phyloP scores from a whole-genome alignment of 1,284 basidiomycete genomes.

The Coriolopsis trogii region DNA sequence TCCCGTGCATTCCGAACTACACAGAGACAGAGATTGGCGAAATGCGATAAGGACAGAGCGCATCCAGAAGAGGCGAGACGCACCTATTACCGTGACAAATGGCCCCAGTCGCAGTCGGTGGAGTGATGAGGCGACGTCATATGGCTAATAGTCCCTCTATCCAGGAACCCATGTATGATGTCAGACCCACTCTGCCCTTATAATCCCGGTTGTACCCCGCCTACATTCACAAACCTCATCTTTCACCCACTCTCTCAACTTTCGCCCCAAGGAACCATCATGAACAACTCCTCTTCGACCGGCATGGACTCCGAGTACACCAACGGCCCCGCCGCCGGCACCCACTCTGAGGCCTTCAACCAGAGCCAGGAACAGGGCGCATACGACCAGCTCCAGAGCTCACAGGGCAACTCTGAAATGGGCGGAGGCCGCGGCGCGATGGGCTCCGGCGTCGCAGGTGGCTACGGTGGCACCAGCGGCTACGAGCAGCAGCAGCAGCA shows the following conservation, averaged over 20 bases:
- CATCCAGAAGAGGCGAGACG: too few relatives aligned
- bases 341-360: conserved; percentile 18
- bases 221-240: neutral
- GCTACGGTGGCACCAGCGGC: conserved; percentile 11
- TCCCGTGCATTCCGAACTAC: too few relatives aligned
- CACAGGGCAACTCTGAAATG: conserved; percentile 14
- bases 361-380: conserved; percentile 16
- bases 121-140: too few relatives aligned
- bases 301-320: conserved; percentile 16
- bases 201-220: conserved; percentile 1
- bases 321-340: conserved; percentile 17
- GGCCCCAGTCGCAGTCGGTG: too few relatives aligned
- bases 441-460: conserved; percentile 23
- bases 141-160: too few relatives aligned
- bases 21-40: too few relatives aligned
- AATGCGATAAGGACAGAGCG: too few relatives aligned
- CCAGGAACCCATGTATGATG: too few relatives aligned
- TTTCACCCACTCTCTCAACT: neutral
- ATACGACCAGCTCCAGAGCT: conserved; percentile 24
- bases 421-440: conserved; percentile 23
- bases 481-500: neutral
- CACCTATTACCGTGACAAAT: too few relatives aligned
- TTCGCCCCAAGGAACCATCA: neutral
- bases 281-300: conserved; percentile 14
- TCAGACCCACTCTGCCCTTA: too few relatives aligned